Percentiles rank a stretch among this genome's conserved stretches.
These are phyloP conservation scores for Solanum hybrid DNA, from an alignment of 305 asterid species.

Conservation along the genomic window DNA sequence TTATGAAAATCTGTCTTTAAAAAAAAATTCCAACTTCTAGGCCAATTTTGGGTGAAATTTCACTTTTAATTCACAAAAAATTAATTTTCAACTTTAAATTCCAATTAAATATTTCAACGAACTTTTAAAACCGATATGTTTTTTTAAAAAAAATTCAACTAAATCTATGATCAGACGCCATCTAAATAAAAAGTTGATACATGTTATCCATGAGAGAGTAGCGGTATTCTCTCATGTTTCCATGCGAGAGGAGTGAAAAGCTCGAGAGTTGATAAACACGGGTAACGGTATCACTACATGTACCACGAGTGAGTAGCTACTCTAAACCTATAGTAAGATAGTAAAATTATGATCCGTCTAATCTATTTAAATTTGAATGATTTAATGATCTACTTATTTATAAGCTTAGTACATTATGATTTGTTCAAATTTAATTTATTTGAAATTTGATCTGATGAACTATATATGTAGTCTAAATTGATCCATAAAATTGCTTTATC, in stretches of 20 bases:
- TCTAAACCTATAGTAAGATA: not conserved
- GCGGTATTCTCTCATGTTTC: not conserved
- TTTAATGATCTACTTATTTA: not conserved
- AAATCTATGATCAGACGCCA: not conserved
- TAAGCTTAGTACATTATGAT: accelerated
- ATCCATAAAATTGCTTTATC: not conserved
- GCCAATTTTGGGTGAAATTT: not conserved
- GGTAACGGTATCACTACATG: not conserved
- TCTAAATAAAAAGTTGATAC: not conserved
- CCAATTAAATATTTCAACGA: not conserved
- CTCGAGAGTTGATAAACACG: not conserved
- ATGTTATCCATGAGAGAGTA: not conserved
- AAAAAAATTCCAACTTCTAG: not conserved
- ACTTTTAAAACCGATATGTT: not conserved
- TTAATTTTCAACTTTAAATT: not conserved
- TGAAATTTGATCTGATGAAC: not conserved
- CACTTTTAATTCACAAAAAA: too few relatives aligned
- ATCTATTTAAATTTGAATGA: accelerated
- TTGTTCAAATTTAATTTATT: not conserved
- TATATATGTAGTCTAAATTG: not conserved
- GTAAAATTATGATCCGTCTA: not conserved
- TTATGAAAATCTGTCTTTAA: not conserved
- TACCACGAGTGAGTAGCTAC: not conserved
- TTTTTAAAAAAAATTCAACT: too few relatives aligned
- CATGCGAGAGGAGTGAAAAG: not conserved